Conservation (phyloP, 805 yeast species). For the Saitoella complicata region DNA sequence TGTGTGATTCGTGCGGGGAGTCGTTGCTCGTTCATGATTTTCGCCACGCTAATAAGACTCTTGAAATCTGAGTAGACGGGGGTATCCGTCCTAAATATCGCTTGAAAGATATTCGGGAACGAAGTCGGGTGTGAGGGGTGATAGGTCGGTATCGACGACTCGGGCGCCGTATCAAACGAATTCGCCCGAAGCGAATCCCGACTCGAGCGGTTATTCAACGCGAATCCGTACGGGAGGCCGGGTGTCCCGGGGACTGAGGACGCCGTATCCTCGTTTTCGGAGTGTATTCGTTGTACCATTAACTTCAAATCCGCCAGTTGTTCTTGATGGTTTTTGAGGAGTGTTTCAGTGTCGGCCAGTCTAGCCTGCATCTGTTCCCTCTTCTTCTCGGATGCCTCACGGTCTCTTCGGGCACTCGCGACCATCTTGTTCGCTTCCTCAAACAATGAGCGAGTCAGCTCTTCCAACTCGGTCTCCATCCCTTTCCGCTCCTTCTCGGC, state of each 20-base stretch:
- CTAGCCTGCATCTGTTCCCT: constrained; percentile 11
- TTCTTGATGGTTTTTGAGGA: constrained; percentile 42
- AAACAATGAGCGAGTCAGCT: constrained; percentile 57
- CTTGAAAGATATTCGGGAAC: too few species aligned
- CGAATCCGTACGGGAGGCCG: too few species aligned
- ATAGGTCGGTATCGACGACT: not conserved
- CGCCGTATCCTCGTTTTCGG: not conserved
- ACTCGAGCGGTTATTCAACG: too few species aligned
- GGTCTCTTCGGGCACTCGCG: constrained; percentile 51
- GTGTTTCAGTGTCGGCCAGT: constrained; percentile 42
- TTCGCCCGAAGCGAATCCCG: not conserved
- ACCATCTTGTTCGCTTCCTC: constrained; percentile 80
- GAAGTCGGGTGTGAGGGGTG: too few species aligned
- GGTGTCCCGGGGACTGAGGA: too few species aligned
- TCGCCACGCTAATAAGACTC: too few species aligned
- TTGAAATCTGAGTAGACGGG: too few species aligned
- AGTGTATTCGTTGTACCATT: constrained; percentile 10
- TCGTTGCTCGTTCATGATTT: not conserved
- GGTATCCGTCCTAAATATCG: too few species aligned
- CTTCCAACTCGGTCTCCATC: constrained; percentile 62
- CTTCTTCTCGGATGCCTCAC: constrained; percentile 39
- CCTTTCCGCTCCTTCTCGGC: constrained; percentile 46
- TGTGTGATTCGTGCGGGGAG: not conserved
- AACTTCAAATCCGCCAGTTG: constrained; percentile 53
- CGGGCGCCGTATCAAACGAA: not conserved